Base-by-base conservation (phyloP, 129 eudicot genomes). In the Escallonia herrerae region DNA sequence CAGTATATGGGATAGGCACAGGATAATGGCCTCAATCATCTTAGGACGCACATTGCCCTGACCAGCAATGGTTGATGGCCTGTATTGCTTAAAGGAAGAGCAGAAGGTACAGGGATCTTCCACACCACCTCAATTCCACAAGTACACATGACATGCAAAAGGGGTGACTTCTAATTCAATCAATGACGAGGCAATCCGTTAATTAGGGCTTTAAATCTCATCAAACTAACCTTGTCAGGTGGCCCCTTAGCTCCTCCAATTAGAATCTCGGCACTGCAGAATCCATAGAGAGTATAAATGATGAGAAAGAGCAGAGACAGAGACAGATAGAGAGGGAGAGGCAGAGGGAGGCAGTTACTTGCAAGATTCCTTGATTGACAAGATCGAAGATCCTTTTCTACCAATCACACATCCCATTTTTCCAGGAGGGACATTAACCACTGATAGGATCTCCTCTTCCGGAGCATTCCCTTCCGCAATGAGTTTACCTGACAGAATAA, bases 171-270 rank as follows among this genome's bases (percentile, higher is more conserved):
- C 9, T 49, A n/a, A 49, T 7, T 7, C 9, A 49, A 8, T 55
- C 15, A 4, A 9, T 8, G 38, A 15, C 15, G 15, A 49, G 13
- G 38, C 15, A 64, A 49, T 40, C 49, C 12, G 59, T 33, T 40
- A 10, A 49, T 49, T 40, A 37, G 1, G 49, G 5, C 2, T 40
- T 48, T 63, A 41, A 37, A 44, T 45, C 49, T 52, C 13, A 9
- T 47, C 12, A 62, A 63, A 61, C 76, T 65, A 67, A 76, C 73
- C 81, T 70, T 76, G 46, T 76, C 76, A 7, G 68, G 76, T 54
- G 81, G 81, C 39, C 81, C 81, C 68, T 70, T 76, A 15, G 67
- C 33, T 40, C 76, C 76, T 70, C 81, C 76, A 70, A 70, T 58
- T 37, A 76, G 59, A 43, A 76, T 76, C 48, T 71, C 81, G 5